These are phyloP conservation scores for Leccinum truebloodii DNA, from an alignment of 768 basidiomycete species.

Conservation along the genomic window DNA sequence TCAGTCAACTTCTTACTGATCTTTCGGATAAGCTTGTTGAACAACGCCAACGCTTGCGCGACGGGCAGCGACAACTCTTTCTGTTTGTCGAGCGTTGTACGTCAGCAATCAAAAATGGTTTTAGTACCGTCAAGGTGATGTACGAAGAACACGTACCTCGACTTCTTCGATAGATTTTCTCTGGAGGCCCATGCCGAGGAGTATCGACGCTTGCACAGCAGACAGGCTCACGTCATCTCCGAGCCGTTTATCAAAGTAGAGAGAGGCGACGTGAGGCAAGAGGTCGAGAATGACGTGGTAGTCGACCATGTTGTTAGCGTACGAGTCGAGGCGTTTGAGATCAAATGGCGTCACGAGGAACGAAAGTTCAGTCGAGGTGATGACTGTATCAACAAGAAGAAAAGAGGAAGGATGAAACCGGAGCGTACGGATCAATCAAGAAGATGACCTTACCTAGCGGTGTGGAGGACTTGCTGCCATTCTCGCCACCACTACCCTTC, in stretches of 20 bases:
- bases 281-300: conserved; percentile 96
- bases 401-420: too few species aligned
- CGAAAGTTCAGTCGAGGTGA: conserved; percentile 47
- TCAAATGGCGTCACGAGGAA: conserved; percentile 86
- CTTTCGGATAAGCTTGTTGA: conserved; percentile 88
- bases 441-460: conserved; percentile 19
- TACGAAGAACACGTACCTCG: conserved; percentile 54
- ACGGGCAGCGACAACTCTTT: conserved; percentile 81
- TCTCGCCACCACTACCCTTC: conserved; percentile 34
- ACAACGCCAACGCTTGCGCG: conserved; percentile 84
- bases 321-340: conserved; percentile 92
- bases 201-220: conserved; percentile 88
- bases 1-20: conserved; percentile 73
- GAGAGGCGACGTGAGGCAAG: conserved; percentile 73
- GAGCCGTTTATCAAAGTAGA: conserved; percentile 81
- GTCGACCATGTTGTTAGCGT: conserved; percentile 94
- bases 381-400: conserved; percentile 5
- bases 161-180: conserved; percentile 87
- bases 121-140: neutral
- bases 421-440: neutral
- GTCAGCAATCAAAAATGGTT: conserved; percentile 9
- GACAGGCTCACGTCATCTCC: conserved; percentile 69
- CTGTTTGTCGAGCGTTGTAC: conserved; percentile 38
- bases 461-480: conserved; percentile 32
- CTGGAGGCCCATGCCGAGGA: conserved; percentile 88